Conservation (phyloP, 768 basidiomycete species). For the Tulasnella sp. region DNA sequence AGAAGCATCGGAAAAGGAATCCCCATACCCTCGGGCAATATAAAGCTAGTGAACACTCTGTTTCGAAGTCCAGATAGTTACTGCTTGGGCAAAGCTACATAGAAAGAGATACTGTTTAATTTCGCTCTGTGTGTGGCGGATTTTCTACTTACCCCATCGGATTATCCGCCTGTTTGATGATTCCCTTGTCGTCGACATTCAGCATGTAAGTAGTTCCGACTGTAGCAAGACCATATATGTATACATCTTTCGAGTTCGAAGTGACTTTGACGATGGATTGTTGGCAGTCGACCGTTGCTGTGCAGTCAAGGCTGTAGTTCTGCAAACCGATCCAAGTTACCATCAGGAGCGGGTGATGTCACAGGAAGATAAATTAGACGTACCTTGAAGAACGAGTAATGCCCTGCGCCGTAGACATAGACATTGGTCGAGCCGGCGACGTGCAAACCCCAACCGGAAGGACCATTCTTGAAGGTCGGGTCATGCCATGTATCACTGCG, state of each 20-base stretch:
- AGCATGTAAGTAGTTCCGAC: conserved; percentile 27
- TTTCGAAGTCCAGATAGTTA: conserved; percentile 24
- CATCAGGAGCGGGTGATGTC: not conserved
- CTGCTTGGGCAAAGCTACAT: not conserved
- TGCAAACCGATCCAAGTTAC: not conserved
- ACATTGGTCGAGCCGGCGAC: not conserved
- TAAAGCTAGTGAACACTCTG: not conserved
- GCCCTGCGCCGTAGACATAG: conserved; percentile 22
- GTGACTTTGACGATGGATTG: conserved; percentile 14
- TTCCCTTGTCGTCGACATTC: conserved; percentile 2
- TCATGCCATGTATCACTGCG: conserved; percentile 4
- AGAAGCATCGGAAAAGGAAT: not conserved
- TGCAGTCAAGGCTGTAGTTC: conserved; percentile 14
- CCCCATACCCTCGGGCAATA: not conserved
- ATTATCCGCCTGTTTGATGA: conserved; percentile 13
- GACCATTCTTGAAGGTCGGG: conserved; percentile 9
- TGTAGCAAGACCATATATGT: conserved; percentile 22
- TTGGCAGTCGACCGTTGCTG: conserved; percentile 12
- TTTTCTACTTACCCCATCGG: not conserved
- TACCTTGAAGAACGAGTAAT: conserved; percentile 23
- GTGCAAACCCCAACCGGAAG: conserved; percentile 9
- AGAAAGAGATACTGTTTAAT: not conserved
- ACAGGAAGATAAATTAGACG: not conserved
- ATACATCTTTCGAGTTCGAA: not conserved
- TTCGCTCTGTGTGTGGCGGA: not conserved